phyloP scores from a whole-genome alignment of 1,284 basidiomycete genomes.

The Leccinum discolor region DNA sequence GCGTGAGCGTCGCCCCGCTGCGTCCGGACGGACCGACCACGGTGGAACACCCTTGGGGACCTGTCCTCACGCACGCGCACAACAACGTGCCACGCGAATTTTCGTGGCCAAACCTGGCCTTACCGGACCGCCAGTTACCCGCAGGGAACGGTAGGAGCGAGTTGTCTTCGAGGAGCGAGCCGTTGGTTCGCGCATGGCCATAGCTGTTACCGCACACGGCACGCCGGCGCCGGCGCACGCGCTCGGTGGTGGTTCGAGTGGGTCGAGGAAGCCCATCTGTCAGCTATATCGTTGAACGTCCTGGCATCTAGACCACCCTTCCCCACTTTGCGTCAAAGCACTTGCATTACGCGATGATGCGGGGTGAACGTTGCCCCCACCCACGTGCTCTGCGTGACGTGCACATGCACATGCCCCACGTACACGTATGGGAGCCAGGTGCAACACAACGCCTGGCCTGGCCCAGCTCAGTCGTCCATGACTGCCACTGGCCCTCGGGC shows the following conservation, averaged over 20 bases:
- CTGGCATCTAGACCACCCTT: neutral
- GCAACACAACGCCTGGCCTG: neutral
- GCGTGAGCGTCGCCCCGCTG: neutral
- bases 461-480: neutral
- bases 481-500: neutral
- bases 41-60: neutral
- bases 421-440: neutral
- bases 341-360: neutral
- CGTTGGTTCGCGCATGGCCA: neutral
- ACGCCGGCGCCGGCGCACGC: neutral
- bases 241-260: neutral
- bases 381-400: no score
- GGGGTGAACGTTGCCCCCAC: neutral
- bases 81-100: neutral
- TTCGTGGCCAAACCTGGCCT: neutral
- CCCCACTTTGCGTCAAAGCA: neutral
- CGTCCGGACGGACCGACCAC: neutral
- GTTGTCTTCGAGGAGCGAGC: neutral
- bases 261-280: neutral
- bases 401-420: neutral
- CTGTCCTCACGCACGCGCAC: neutral
- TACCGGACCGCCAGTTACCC: neutral
- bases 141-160: neutral
- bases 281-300: neutral
- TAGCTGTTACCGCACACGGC: neutral